Base-by-base conservation (phyloP, 805 yeast genomes). In the Yarrowia bubula region DNA sequence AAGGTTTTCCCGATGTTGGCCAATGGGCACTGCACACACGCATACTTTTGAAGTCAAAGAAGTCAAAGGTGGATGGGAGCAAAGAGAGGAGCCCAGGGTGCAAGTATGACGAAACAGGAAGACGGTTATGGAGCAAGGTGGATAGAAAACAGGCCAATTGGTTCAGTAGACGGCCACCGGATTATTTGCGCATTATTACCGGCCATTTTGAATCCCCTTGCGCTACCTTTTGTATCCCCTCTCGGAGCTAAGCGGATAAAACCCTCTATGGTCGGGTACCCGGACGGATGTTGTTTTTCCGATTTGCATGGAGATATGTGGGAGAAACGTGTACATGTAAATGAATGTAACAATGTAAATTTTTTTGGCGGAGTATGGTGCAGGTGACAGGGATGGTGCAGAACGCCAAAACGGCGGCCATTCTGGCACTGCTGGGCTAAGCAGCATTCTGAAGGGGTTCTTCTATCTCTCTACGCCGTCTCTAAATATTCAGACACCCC, bases 241-340 rank as follows among this genome's bases (percentile, higher is more conserved):
- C 38, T 31, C 61, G 61, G 61, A 55, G 61, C 47, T 41, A 41
- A 39, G 47, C 61, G 61, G 61, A 55, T 39, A 55, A 55, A 55
- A 55, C 37, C 37, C 46, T 39, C 58, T 51, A 22, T 50, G 57
- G 42, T 14, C 57, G 58, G 58, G 58, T 51, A 55, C 47, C 37
- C 61, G 47, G 61, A 55, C 46, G 61, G 61, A 55, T 55, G 61
- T 41, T 55, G 47, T 55, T 55, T 55, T 55, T 55, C 61, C 61
- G 61, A 55, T 55, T 55, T 55, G 61, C 61, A 55, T 55, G 61
- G 47, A 41, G 47, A 55, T 55, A 55, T 55, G 61, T 55, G 47
- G 61, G 61, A 39, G 61, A 55, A 55, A 55, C 58, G 58, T 55
- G 61, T 55, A 55, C 61, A 55, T 55, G 61, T 55, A 55, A 41